Conservation (phyloP, 2,329 filamentous ascomycete genomes). For the Periconia macrospinosa region DNA sequence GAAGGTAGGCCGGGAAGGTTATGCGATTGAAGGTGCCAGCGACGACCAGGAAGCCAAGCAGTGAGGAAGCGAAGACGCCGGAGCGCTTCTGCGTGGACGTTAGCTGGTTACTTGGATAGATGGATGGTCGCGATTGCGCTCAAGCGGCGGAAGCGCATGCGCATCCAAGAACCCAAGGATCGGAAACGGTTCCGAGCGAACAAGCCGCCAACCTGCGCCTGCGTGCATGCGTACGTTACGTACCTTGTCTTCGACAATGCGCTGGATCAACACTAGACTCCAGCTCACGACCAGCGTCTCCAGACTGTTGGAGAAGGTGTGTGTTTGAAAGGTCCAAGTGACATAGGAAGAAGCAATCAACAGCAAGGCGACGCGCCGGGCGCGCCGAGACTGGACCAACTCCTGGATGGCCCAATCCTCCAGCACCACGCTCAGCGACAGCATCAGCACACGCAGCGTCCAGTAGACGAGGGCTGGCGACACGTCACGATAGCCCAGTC, state of each 20-base stretch:
- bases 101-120: constrained; percentile 18
- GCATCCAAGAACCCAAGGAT: constrained; percentile 21
- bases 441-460: constrained; percentile 86
- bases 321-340: constrained; percentile 97
- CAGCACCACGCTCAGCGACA: constrained; percentile 90
- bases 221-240: constrained; percentile 60
- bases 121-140: too few species aligned
- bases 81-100: constrained; percentile 64
- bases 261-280: constrained; percentile 88
- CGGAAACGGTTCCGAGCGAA: constrained; percentile 24
- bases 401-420: constrained; percentile 98
- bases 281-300: constrained; percentile 92
- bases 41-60: constrained; percentile 79
- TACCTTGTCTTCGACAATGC: constrained; percentile 80
- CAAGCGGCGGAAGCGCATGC: background rate
- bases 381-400: constrained; percentile 73
- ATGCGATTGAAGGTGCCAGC: constrained; percentile 95
- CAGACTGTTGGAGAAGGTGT: constrained; percentile 97
- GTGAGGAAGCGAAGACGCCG: constrained; percentile 72
- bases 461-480: constrained; percentile 89
- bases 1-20: constrained; percentile 90
- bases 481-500: constrained; percentile 76
- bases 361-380: constrained; percentile 73
- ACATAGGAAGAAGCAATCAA: constrained; percentile 95
- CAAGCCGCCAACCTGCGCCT: background rate